Percentiles rank a stretch among this genome's conserved stretches.
Conservation (phyloP, 768 basidiomycete genomes). For the Daedalea quercina region DNA sequence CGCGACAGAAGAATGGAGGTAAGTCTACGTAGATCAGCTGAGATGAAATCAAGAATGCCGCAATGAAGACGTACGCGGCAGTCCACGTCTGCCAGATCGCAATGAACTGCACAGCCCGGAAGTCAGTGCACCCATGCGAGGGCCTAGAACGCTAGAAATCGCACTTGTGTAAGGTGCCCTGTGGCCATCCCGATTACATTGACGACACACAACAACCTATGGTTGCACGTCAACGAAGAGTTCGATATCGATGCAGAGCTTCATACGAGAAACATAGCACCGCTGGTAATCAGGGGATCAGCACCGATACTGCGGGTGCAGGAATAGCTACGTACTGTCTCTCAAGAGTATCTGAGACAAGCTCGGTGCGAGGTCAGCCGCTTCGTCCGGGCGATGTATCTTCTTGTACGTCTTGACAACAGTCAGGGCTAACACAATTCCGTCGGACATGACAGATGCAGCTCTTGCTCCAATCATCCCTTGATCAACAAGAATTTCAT, state of each 20-base stretch:
- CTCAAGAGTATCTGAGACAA: background rate
- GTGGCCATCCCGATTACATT: background rate
- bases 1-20: background rate
- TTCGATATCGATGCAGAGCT: background rate
- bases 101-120: background rate
- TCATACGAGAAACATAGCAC: background rate
- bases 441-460: background rate
- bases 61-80: background rate
- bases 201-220: background rate
- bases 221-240: background rate
- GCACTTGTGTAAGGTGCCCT: background rate
- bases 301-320: background rate
- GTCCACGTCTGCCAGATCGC: background rate
- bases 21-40: background rate
- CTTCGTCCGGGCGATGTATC: background rate
- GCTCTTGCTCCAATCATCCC: background rate
- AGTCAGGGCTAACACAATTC: background rate
- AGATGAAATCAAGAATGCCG: no score
- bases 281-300: background rate
- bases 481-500: background rate
- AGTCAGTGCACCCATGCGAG: background rate
- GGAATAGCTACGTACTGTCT: background rate
- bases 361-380: background rate
- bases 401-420: background rate
- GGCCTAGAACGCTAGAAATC: background rate